Conservation (phyloP, 495 filamentous ascomycete genomes). For the Lasiosphaeria ovina region DNA sequence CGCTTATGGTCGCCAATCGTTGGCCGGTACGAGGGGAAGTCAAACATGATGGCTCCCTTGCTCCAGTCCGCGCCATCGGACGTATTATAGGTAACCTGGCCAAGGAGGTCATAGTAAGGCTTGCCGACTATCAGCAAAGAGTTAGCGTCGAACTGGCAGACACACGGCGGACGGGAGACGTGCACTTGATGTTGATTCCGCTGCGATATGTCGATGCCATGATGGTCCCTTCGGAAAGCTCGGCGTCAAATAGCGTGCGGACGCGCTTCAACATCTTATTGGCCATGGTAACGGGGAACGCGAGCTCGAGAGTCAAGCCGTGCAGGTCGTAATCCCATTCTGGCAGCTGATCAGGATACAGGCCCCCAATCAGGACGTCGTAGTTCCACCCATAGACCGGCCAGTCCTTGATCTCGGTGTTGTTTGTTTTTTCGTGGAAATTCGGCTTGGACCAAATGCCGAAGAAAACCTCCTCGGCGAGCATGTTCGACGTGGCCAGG, state of each 20-base stretch:
- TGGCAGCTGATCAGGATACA: conserved; percentile 47
- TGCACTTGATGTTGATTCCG: conserved; percentile 53
- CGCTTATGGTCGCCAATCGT: conserved; percentile 45
- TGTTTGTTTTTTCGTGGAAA: conserved; percentile 50
- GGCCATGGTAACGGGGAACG: conserved; percentile 46
- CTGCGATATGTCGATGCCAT: conserved; percentile 52
- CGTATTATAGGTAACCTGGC: conserved; percentile 49
- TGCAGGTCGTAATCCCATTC: conserved; percentile 50
- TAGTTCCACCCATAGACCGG: conserved; percentile 54
- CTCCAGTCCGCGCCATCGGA: conserved; percentile 45
- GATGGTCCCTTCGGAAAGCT: conserved; percentile 37
- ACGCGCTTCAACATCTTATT: conserved; percentile 49
- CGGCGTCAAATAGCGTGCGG: conserved; percentile 44
- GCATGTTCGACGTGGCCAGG: conserved; percentile 48
- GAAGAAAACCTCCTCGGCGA: conserved; percentile 48
- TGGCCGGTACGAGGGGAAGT: conserved; percentile 47
- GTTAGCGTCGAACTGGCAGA: conserved; percentile 1
- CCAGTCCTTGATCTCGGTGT: conserved; percentile 38
- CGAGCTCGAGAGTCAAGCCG: conserved; percentile 48
- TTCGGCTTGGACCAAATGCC: conserved; percentile 45
- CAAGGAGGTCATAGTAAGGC: conserved; percentile 47
- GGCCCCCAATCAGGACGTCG: conserved; percentile 49
- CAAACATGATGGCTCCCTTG: conserved; percentile 53
- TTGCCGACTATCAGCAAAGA: conserved; percentile 31
- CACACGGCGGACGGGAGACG: neutral